Evolutionary conservation across 352 stramenopile species (phyloP), one percentile per base, ranked within the genome.

Genomic region (Phytopythium mirpurense): DNA sequence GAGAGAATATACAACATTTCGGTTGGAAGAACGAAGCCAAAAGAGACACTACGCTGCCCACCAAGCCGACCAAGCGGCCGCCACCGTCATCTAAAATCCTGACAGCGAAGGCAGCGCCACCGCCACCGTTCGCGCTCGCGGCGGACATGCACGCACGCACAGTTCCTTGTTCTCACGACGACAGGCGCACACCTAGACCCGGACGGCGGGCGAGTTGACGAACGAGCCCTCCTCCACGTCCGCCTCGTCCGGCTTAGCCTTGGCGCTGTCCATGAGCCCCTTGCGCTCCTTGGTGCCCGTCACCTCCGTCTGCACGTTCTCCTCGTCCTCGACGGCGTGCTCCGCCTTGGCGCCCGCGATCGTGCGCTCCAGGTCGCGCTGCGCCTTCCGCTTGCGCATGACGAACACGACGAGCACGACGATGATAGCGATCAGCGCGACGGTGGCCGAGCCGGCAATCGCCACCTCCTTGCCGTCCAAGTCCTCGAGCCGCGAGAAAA

Each of bases 261-360:
- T 86, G 29, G 71, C 55, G 53, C 74, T 88, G 62, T 86, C 72
- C 74, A 87, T 85, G 15, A 87, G 46, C 27, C 72, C 72, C 60
- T 88, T 88, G 53, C 74, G 72, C 59, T 89, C 80, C 51, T 86
- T 81, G 3, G 71, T 86, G 38, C 67, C 55, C 38, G 70, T 83
- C 32, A 78, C 74, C n/a, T 82, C 75, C 1, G 59, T 60, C 58
- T 72, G 48, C 24, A 81, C 44, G 18, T 67, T 62, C 53, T 90
- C 71, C 35, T 89, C 78, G 34, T 92, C 82, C 46, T 83, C 74
- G 7, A 82, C 73, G 24, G 73, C 78, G 57, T 86, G 73, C 54
- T 92, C 81, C 6, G 79, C 81, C 75, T 92, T 92, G 44, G 81
- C 81, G 51, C 81, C 81, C 7, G 81, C 81, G 41, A 92, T 92